A percentile compares a stretch with the other conserved stretches of the same genome.
These are phyloP conservation scores for Tetrahymena malaccensis DNA, from an alignment of 73 alveolate genomes.

Conservation along the genomic window DNA sequence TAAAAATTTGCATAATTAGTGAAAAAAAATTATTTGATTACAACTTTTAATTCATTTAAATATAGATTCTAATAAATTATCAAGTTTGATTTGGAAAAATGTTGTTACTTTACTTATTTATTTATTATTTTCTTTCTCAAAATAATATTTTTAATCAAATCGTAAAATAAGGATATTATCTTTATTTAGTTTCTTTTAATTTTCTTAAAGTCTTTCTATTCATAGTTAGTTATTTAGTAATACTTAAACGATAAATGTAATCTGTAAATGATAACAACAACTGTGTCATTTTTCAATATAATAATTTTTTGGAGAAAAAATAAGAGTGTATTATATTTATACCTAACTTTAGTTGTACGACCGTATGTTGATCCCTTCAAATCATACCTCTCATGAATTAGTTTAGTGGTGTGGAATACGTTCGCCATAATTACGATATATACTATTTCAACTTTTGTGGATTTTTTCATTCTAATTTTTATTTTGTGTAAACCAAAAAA, in stretches of 20 bases:
- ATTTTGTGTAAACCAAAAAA: conserved; percentile 42
- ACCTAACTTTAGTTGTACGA: conserved; percentile 46
- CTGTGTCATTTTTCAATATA: neutral
- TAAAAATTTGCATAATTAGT: neutral
- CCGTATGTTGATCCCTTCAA: conserved; percentile 79
- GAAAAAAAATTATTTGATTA: neutral
- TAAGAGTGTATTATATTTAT: neutral
- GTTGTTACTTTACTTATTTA: neutral
- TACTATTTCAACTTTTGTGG: conserved; percentile 12
- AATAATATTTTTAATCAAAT: too few relatives aligned
- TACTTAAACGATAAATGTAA: too few relatives aligned
- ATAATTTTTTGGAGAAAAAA: neutral
- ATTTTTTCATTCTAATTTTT: conserved; percentile 6
- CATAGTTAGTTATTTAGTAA: too few relatives aligned
- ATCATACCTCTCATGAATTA: conserved; percentile 67
- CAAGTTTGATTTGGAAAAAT: too few relatives aligned
- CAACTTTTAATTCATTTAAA: neutral
- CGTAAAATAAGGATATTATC: too few relatives aligned
- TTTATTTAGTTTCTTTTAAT: too few relatives aligned
- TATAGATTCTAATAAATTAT: neutral
- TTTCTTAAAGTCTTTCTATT: neutral
- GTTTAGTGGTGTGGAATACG: conserved; percentile 51
- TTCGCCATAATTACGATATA: conserved; percentile 69
- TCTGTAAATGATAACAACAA: neutral
- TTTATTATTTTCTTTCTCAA: too few relatives aligned